Base-by-base conservation (phyloP, 352 stramenopile species). In the Phytophthora macrochlamydospora region DNA sequence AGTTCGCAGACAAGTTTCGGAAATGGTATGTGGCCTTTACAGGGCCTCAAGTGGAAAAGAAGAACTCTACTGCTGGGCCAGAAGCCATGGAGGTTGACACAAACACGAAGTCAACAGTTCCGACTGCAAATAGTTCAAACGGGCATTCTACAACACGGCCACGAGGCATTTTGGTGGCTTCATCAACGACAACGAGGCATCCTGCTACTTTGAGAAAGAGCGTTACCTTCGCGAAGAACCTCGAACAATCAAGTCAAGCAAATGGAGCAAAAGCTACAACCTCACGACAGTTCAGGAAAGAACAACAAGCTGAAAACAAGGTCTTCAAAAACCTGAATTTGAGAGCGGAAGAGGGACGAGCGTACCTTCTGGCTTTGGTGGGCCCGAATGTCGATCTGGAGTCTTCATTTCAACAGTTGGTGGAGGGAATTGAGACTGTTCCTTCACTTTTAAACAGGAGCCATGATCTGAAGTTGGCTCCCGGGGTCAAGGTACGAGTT, bases 331-430 rank as follows among this genome's bases (percentile, higher is more conserved):
- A 35, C 29, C 65, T 54, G 38, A 72, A 33, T 13, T 71, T 55
- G 18, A 59, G 59, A 32, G 67, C 65, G 12, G 65, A 76, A 2
- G 78, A 89, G 18, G 73, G 71, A 4, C 66, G 64, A 53, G 59
- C 57, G 4, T 90, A 93, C 45, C 63, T 93, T 29, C 48, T 72
- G 3, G 76, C 73, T 18, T 65, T 94, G 30, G 67, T 92, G 33
- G 74, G 84, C 43, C 80, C 83, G 0, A 71, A 75, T 0, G 70
- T 89, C 62, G 83, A 94, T 46, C 52, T 94, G 6, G 62, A 85
- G 50, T 85, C 69, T 44, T 84, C 69, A 43, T 65, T 92, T 45
- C 59, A 76, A 51, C 67, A 79, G 33, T 74, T 91, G 31, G 60
- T 75, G 53, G 62, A 56, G 29, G 63, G 71, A 51, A 54, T 91